Evolutionary conservation across 2,329 filamentous ascomycete genomes (phyloP).

Genomic region (Chrysosporium keratinophilum): DNA sequence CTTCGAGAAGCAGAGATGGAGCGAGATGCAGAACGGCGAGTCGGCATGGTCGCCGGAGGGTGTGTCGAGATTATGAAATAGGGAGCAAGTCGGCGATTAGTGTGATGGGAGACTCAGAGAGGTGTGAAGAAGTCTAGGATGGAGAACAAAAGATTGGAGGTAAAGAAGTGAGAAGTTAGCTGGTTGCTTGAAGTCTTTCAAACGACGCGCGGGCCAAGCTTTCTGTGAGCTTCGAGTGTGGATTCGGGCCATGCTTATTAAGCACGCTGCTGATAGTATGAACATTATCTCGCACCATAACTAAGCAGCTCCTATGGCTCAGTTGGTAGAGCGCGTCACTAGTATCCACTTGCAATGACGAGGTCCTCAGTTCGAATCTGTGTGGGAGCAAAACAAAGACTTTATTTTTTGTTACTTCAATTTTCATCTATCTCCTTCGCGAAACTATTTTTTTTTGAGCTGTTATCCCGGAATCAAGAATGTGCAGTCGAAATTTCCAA

Average conservation of each 20-base stretch:
- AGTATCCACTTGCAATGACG: constrained; percentile 14
- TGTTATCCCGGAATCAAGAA: no score
- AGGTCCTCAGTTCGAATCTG: constrained; percentile 17
- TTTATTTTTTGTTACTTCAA: neutral
- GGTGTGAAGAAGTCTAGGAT: neutral
- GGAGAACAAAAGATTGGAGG: neutral
- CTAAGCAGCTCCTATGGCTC: constrained; percentile 13
- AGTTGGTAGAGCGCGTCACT: constrained; percentile 18
- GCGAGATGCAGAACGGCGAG: neutral
- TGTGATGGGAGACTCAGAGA: neutral
- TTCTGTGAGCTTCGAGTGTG: no score
- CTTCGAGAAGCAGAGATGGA: constrained; percentile 5
- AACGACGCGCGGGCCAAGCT: neutral
- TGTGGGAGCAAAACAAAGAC: constrained; percentile 9
- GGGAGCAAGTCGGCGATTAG: neutral
- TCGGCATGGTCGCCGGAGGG: constrained; percentile 6
- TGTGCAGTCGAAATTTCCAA: no score
- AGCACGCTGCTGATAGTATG: neutral
- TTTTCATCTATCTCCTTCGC: neutral
- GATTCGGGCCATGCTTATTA: neutral
- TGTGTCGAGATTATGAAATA: neutral
- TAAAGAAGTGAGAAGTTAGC: neutral
- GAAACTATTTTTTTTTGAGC: neutral
- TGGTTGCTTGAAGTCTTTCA: no score
- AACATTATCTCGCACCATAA: no score